Percentiles rank a stretch among this genome's conserved stretches.
Evolutionary conservation across 108 stramenopile species (phyloP).

Genomic region (Nitzschia sp.): DNA sequence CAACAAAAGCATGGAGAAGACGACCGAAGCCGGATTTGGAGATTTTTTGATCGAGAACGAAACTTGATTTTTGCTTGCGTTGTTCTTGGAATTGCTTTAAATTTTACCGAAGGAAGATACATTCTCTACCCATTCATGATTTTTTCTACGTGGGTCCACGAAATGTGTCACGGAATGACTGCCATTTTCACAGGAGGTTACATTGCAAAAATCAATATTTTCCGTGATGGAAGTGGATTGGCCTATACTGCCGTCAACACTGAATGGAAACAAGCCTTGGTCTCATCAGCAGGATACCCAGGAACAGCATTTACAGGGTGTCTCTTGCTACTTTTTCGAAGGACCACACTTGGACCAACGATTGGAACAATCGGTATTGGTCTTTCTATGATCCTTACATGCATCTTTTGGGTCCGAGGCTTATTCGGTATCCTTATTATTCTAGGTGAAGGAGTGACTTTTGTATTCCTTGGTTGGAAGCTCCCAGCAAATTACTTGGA

Average conservation of each 20-base stretch:
- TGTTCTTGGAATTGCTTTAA: conserved; percentile 46
- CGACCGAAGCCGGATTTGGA: not conserved
- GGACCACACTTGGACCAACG: conserved; percentile 46
- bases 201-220: conserved; percentile 44
- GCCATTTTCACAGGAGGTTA: conserved; percentile 44
- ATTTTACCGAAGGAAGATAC: conserved; percentile 36
- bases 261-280: conserved; percentile 37
- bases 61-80: conserved; percentile 43
- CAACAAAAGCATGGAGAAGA: not conserved
- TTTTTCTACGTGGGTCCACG: conserved; percentile 72
- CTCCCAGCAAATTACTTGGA: conserved; percentile 25
- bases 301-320: conserved; percentile 59
- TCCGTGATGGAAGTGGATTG: conserved; percentile 57
- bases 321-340: conserved; percentile 55
- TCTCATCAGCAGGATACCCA: conserved; percentile 55
- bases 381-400: conserved; percentile 45
- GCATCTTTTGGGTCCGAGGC: conserved; percentile 49
- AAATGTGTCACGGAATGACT: conserved; percentile 60
- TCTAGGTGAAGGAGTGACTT: conserved; percentile 25
- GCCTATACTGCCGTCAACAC: conserved; percentile 31
- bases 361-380: conserved; percentile 55
- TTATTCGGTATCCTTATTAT: conserved; percentile 49
- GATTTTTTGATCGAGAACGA: conserved; percentile 38
- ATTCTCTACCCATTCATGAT: conserved; percentile 61
- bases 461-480: conserved; percentile 27